Percentiles rank a stretch among this genome's conserved stretches.
These are phyloP conservation scores for Trichophyton benhamiae DNA, from an alignment of 2,329 filamentous ascomycete species.

Conservation along the genomic window DNA sequence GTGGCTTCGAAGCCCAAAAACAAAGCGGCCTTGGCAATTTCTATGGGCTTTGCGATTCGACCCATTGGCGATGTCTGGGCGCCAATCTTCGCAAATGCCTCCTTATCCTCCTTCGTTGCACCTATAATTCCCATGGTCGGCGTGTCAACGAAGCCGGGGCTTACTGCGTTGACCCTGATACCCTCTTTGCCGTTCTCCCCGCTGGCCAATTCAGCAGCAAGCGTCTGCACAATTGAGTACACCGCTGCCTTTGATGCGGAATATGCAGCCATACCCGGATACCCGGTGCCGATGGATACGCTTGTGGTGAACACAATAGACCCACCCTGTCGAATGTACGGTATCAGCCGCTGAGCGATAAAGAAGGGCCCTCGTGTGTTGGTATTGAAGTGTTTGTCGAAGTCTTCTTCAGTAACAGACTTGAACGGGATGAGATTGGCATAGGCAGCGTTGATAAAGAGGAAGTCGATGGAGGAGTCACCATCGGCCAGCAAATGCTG, in stretches of 20 bases:
- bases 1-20: constrained; percentile 13
- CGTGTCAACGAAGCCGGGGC: constrained; percentile 12
- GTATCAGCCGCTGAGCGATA: constrained; percentile 6
- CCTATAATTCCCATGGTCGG: constrained; percentile 11
- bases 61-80: constrained; percentile 7
- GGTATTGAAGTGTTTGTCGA: constrained; percentile 11
- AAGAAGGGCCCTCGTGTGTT: constrained; percentile 12
- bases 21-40: constrained; percentile 11
- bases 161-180: constrained; percentile 11
- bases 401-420: constrained; percentile 5
- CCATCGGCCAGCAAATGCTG: constrained; percentile 3
- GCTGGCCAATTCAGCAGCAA: constrained; percentile 9
- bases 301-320: constrained; percentile 12
- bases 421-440: constrained; percentile 2
- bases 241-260: constrained; percentile 12
- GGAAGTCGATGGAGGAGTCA: constrained; percentile 7
- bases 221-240: constrained; percentile 10
- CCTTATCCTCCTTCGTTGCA: constrained; percentile 2
- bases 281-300: constrained; percentile 8
- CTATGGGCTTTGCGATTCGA: constrained; percentile 8
- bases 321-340: constrained; percentile 7
- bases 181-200: constrained; percentile 4
- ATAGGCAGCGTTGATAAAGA: constrained; percentile 11
- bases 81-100: constrained; percentile 4
- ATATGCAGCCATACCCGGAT: constrained; percentile 12